Base-by-base conservation (phyloP, 2,329 filamentous ascomycete genomes). In the Lecanicillium sp. region DNA sequence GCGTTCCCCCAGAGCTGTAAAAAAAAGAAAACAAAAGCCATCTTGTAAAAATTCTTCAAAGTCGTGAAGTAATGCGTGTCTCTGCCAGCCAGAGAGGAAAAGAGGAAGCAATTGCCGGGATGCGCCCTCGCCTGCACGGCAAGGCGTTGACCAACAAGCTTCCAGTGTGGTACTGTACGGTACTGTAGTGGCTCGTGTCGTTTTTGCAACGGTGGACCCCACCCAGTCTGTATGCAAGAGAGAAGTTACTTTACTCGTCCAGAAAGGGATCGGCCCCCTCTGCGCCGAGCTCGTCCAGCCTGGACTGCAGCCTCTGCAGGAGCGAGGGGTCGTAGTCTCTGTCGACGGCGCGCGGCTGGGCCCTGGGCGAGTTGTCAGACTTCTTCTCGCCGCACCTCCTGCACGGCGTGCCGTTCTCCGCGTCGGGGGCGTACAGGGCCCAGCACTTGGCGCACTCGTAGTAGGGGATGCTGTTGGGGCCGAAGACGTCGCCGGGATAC, bases 401-500 rank as follows among this genome's bases (percentile, higher is more conserved):
- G 67, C 85, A 89, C 29, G 67, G 66, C 5, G 71, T 71, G 6
- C 74, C 75, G 35, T 79, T 69, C 3, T 73, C 67, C 2, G 75
- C 70, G 19, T 69, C 63, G 1, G 67, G 60, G 0, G 74, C 72
- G 61, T 80, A 85, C 33, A 78, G 70, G 15, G 73, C 72, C 59
- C 74, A 72, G 68, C 86, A 90, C 45, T 74, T 67, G 55, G 82
- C 75, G 63, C 86, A 89, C 26, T 71, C 70, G 60, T 77, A 78
- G 44, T 77, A 70, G 20, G 75, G 73, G 29, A 73, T 66, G 51
- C 74, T 72, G 51, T 66, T 73, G 3, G 67, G 64, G 2, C 76
- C 77, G 44, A 77, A 79, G 29, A 68, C 75, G 56, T 87, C 84
- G 35, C 83, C 81, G 4, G 83, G 83, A 61, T 87, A 87, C 36